These are phyloP conservation scores for Maudiozyma serrabonitensis DNA, from an alignment of 805 yeast genomes.

Conservation along the genomic window DNA sequence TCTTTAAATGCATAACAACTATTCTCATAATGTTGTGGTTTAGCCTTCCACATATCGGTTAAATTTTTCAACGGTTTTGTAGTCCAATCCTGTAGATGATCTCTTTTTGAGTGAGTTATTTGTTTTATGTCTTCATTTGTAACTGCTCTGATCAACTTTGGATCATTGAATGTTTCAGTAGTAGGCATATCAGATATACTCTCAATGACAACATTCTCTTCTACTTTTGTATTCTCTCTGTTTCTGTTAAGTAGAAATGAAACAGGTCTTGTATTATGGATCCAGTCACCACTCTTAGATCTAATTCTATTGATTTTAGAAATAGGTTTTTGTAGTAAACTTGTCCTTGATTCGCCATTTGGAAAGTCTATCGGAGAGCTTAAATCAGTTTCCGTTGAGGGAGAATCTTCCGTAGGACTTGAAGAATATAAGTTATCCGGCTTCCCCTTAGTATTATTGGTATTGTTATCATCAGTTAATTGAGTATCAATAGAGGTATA, in stretches of 20 bases:
- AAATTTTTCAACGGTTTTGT: slow-evolving; percentile 14
- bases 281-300: slow-evolving; percentile 6
- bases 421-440: background rate
- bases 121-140: background rate
- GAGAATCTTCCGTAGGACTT: too few species aligned
- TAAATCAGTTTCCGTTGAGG: background rate
- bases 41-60: slow-evolving; percentile 44
- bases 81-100: slow-evolving; percentile 9
- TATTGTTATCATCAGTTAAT: background rate
- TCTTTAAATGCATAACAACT: slow-evolving; percentile 34
- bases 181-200: background rate
- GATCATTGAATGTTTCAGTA: background rate
- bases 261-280: background rate
- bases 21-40: slow-evolving; percentile 50
- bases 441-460: background rate
- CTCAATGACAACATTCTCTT: slow-evolving; percentile 8
- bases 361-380: background rate
- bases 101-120: background rate
- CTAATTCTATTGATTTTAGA: slow-evolving; percentile 4
- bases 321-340: background rate
- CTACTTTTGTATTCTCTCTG: slow-evolving; percentile 3
- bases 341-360: background rate
- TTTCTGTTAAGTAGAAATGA: background rate
- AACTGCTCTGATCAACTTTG: background rate
- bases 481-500: background rate